A percentile compares a stretch with the other conserved stretches of the same genome.
These are phyloP conservation scores for Ettlia oleoabundans DNA, from an alignment of 139 green algal species.

Conservation along the genomic window DNA sequence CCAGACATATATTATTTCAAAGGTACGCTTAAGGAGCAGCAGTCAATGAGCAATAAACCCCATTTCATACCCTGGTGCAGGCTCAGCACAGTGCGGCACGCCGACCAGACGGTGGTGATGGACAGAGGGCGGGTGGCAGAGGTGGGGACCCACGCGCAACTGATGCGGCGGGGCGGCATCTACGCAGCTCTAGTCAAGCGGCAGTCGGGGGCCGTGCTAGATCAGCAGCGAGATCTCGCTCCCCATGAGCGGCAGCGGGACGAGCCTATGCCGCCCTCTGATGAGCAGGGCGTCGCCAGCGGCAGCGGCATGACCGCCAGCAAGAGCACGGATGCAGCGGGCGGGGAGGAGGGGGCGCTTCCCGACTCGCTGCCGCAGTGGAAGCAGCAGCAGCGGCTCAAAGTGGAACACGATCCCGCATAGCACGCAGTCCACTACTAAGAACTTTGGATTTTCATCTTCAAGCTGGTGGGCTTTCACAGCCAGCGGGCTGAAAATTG, in stretches of 20 bases:
- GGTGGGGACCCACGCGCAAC: conserved; percentile 68
- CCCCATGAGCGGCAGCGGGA: conserved; percentile 31
- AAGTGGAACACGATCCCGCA: conserved; percentile 9
- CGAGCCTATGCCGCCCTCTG: background rate
- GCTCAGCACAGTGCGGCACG: conserved; percentile 79
- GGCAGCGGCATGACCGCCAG: background rate
- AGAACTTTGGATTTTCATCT: background rate
- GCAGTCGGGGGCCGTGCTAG: conserved; percentile 42
- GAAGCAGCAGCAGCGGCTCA: conserved; percentile 18
- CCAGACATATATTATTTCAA: too few species aligned
- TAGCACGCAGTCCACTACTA: background rate
- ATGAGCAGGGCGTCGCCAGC: background rate
- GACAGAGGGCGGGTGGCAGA: conserved; percentile 75
- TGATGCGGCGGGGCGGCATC: conserved; percentile 50
- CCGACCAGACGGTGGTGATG: conserved; percentile 80
- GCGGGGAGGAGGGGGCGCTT: background rate
- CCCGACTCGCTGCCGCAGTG: conserved; percentile 33
- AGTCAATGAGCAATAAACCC: too few species aligned
- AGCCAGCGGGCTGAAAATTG: too few species aligned
- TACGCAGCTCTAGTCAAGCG: conserved; percentile 52
- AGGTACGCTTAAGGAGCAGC: too few species aligned
- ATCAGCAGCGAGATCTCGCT: conserved; percentile 32
- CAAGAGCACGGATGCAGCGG: background rate
- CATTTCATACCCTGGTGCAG: too few species aligned
- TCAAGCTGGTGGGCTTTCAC: too few species aligned